A percentile compares a stretch with the other conserved stretches of the same genome.
Conservation (phyloP, 331 rosid genomes). For the Telfairia occidentalis region DNA sequence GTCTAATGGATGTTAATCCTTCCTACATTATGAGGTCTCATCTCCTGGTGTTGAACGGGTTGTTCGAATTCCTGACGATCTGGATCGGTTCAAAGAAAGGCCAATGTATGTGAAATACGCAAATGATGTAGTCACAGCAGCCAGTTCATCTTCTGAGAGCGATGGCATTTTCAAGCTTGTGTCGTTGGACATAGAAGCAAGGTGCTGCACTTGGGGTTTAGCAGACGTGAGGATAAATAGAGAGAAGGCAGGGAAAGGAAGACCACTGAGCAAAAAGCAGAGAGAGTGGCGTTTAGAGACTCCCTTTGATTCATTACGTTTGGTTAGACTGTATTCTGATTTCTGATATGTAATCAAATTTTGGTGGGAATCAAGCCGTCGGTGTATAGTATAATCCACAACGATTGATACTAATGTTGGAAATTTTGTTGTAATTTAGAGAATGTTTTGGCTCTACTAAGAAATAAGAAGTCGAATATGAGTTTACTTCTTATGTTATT, state of each 20-base stretch:
- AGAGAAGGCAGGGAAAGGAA: conserved; percentile 85
- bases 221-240: conserved; percentile 79
- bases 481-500: background rate
- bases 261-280: conserved; percentile 79
- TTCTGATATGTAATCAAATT: conserved; percentile 18
- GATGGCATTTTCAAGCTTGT: conserved; percentile 78
- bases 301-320: conserved; percentile 53
- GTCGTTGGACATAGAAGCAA: conserved; percentile 64
- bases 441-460: too few species aligned
- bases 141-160: conserved; percentile 40
- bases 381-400: background rate
- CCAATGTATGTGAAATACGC: conserved; percentile 62
- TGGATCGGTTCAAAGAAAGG: conserved; percentile 81
- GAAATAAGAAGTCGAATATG: background rate
- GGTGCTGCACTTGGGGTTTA: conserved; percentile 71
- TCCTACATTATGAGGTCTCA: conserved; percentile 49
- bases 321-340: conserved; percentile 70
- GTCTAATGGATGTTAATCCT: background rate
- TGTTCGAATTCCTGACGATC: conserved; percentile 64
- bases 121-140: conserved; percentile 20
- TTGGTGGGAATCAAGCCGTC: background rate
- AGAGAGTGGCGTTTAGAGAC: conserved; percentile 71
- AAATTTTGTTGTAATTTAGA: background rate
- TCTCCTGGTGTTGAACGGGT: conserved; percentile 90
- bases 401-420: background rate